Percentiles rank a stretch among this genome's conserved stretches.
Conservation (phyloP, 371 early-diverging fungal genomes). For the Blakeslea trispora region DNA sequence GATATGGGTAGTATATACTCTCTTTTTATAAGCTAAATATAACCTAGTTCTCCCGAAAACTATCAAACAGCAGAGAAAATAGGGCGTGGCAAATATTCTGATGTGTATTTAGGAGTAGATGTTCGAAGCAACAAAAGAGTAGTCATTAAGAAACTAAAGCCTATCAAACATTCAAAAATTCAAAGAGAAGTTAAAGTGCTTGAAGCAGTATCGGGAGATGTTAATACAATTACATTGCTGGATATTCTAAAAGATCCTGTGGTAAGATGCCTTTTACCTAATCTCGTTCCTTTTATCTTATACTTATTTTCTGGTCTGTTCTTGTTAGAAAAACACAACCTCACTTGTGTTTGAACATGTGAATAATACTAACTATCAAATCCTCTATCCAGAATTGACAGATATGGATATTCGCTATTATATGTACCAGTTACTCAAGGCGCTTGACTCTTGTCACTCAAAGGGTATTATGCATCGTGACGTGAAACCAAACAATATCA, state of each 20-base stretch:
- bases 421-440: slow-evolving; percentile 94
- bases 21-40: too few relatives aligned
- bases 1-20: too few relatives aligned
- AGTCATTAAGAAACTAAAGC: slow-evolving; percentile 99
- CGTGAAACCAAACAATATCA: slow-evolving; percentile 99
- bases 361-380: slow-evolving; percentile 75
- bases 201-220: slow-evolving; percentile 93
- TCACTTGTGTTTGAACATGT: slow-evolving; percentile 96
- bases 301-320: too few relatives aligned
- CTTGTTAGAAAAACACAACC: slow-evolving; percentile 86
- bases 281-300: too few relatives aligned
- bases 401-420: slow-evolving; percentile 95
- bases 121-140: slow-evolving; percentile 72
- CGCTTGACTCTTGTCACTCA: slow-evolving; percentile 96
- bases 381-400: slow-evolving; percentile 70
- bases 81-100: slow-evolving; percentile 99
- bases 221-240: slow-evolving; percentile 88
- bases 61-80: slow-evolving; percentile 96
- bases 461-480: slow-evolving; percentile 99
- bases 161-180: slow-evolving; percentile 98
- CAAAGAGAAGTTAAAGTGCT: slow-evolving; percentile 98
- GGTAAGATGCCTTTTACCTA: too few relatives aligned
- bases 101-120: slow-evolving; percentile 97
- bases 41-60: slow-evolving; percentile 68
- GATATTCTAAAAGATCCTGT: slow-evolving; percentile 96